Base-by-base conservation (phyloP, 2,329 filamentous ascomycete species). In the Trichoderma sp. region DNA sequence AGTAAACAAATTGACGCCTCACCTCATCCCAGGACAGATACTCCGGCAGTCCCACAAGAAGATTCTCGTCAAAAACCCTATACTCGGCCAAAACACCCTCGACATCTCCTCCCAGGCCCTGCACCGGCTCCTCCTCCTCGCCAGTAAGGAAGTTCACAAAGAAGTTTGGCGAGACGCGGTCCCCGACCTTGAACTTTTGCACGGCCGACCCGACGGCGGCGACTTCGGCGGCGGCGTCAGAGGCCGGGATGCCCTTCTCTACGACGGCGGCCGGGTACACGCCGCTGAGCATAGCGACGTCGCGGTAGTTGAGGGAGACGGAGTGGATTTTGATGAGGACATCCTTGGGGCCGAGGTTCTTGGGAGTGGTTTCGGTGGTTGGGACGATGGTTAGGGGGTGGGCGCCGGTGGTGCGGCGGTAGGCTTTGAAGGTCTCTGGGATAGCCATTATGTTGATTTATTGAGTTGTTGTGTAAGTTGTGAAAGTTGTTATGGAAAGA, bases 181-280 rank as follows among this genome's bases (percentile, higher is more conserved):
- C 82, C 0, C 83, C 82, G 3, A 80, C 57, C 1, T 47, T 69
- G 9, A 84, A 74, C 2, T 71, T 51, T 15, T 73, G 77, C 15
- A 83, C 81, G 32, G 76, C 77, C 0, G 81, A 77, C 1, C 83
- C 83, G 0, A 82, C 72, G 0, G 78, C 79, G 4, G 84, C 74
- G 3, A 85, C 76, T 70, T 84, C 82, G 2, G 82, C 82, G 0
- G 82, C 81, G 4, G 81, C 81, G 47, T 86, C 85, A 34, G 82
- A 83, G 32, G 81, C 78, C 1, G 73, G 74, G 11, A 81, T 67
- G 11, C 78, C 78, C 8, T 79, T 74, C 0, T 80, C 77, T 1
- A 81, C 80, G 0, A 84, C 79, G 0, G 81, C 80, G 81, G 80
- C 83, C 0, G 83, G 83, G 70, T 85, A 84, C 0, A 79, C 78